phyloP scores from a whole-genome alignment of 2,329 filamentous ascomycete species.

The Pestalotiopsis sp. region DNA sequence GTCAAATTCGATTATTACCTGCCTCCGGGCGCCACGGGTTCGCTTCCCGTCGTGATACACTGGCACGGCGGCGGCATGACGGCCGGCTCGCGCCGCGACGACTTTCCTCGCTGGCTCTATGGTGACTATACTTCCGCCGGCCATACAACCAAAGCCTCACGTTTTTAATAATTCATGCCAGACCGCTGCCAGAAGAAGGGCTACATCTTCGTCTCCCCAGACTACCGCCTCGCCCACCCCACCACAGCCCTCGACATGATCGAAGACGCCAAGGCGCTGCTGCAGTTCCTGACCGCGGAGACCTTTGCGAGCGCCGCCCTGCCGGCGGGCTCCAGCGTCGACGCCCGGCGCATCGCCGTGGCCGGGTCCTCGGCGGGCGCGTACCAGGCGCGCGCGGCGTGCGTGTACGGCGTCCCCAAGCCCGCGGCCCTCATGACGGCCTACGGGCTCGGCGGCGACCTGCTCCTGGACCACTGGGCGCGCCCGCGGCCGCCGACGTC shows the following conservation, averaged over 20 bases:
- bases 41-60: conserved; percentile 1
- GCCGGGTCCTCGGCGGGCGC: conserved; percentile 7
- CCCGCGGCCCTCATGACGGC: conserved; percentile 9
- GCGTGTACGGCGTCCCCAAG: not conserved
- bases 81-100: conserved; percentile 5
- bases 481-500: not conserved
- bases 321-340: not conserved
- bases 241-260: conserved; percentile 6
- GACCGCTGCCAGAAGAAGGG: conserved; percentile 1
- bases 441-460: conserved; percentile 4
- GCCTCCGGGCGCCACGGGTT: not conserved
- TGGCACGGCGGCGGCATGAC: conserved; percentile 11
- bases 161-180: not conserved
- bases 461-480: conserved; percentile 12
- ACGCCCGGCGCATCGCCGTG: conserved; percentile 1
- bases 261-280: conserved; percentile 7
- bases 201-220: conserved; percentile 11
- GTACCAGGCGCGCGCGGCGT: conserved; percentile 6
- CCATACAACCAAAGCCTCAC: not conserved
- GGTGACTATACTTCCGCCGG: not conserved
- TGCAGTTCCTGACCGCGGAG: not conserved
- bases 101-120: conserved; percentile 3
- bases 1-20: conserved; percentile 8
- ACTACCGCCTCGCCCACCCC: conserved; percentile 10
- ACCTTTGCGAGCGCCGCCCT: not conserved